Evolutionary conservation across 2,329 filamentous ascomycete genomes (phyloP).

Genomic region (Spiromastix sp.): DNA sequence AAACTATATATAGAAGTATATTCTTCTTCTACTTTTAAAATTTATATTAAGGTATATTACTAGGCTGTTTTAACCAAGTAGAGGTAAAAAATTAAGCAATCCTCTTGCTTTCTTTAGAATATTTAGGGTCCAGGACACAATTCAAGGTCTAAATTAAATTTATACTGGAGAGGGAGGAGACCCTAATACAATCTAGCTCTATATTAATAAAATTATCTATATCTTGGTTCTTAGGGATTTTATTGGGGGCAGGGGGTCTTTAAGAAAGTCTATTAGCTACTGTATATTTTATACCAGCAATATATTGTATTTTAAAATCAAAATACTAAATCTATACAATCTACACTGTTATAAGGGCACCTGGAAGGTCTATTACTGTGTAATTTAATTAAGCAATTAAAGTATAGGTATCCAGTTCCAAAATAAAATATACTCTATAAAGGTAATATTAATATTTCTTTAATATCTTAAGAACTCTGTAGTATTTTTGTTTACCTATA

Average conservation of each 20-base stretch:
- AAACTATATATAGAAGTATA: neutral
- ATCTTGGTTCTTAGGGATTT: neutral
- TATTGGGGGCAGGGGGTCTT: neutral
- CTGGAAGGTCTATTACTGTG: neutral
- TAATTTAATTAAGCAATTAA: neutral
- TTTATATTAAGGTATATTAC: neutral
- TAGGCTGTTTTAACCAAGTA: neutral
- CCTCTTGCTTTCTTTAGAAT: neutral
- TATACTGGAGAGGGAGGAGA: neutral
- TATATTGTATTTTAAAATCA: neutral
- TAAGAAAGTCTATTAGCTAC: neutral
- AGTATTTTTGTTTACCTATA: neutral
- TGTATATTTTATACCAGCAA: neutral
- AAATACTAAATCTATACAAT: neutral
- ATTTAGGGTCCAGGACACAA: neutral
- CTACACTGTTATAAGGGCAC: neutral
- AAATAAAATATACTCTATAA: neutral
- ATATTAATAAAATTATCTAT: neutral
- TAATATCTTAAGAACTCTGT: neutral
- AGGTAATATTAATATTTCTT: neutral
- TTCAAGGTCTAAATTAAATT: neutral
- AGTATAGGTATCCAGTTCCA: neutral
- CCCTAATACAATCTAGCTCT: neutral
- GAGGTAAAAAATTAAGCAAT: neutral
- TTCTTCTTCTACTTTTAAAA: neutral